These are phyloP conservation scores for Crassisporium funariophilum DNA, from an alignment of 768 basidiomycete genomes.

Conservation along the genomic window DNA sequence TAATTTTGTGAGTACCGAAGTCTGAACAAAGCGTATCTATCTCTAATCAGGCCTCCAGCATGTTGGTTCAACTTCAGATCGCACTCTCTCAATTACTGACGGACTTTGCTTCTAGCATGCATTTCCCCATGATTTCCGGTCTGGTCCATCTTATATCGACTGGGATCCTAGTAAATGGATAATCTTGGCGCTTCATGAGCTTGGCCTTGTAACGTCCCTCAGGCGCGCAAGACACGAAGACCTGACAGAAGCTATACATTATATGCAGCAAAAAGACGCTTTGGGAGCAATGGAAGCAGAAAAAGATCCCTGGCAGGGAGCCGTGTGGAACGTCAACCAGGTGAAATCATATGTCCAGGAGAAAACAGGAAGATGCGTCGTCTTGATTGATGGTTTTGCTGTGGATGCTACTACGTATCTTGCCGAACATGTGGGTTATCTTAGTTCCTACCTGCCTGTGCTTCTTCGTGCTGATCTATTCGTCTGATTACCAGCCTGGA, in stretches of 20 bases:
- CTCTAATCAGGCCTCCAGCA: conserved; percentile 34
- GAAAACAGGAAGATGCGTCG: conserved; percentile 42
- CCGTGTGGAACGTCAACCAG: conserved; percentile 42
- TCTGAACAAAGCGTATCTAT: neutral
- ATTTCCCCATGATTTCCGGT: conserved; percentile 79
- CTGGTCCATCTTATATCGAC: conserved; percentile 57
- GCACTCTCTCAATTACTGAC: neutral
- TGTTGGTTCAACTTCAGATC: conserved; percentile 27
- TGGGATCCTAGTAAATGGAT: conserved; percentile 89
- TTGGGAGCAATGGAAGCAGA: conserved; percentile 13
- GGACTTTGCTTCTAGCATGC: conserved; percentile 51
- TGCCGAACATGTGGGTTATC: conserved; percentile 61
- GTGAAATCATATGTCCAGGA: conserved; percentile 33
- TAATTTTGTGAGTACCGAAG: conserved; percentile 58
- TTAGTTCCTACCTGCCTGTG: neutral
- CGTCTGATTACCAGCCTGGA: conserved; percentile 52
- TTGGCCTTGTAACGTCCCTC: conserved; percentile 51
- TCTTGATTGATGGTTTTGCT: conserved; percentile 61
- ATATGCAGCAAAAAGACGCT: conserved; percentile 48
- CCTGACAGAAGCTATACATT: conserved; percentile 44
- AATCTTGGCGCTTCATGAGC: conserved; percentile 51
- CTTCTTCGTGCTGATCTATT: neutral
- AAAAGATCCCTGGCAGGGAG: conserved; percentile 35
- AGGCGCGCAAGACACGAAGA: conserved; percentile 53
- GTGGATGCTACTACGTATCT: conserved; percentile 66